Conservation (phyloP, 768 basidiomycete species). For the Amanita muscaria region DNA sequence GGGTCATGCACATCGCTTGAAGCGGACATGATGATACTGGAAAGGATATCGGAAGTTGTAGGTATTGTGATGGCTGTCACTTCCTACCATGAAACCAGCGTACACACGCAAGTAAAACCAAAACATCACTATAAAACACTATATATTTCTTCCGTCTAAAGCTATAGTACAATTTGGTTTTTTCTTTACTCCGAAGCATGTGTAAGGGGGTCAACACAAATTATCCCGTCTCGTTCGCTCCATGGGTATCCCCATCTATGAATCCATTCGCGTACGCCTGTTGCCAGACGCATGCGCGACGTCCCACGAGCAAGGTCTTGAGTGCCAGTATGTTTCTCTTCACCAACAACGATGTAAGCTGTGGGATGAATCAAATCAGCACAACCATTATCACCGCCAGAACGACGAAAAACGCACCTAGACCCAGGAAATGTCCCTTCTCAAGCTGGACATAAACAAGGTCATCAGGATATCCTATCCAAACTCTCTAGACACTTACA, state of each 20-base stretch:
- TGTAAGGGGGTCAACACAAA: slow-evolving; percentile 82
- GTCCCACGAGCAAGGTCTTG: slow-evolving; percentile 78
- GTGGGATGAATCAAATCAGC: no score
- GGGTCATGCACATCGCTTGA: not conserved
- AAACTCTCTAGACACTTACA: slow-evolving; percentile 38
- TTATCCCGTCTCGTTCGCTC: slow-evolving; percentile 85
- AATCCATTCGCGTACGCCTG: slow-evolving; percentile 85
- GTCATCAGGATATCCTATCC: slow-evolving; percentile 5
- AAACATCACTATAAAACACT: no score
- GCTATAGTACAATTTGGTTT: not conserved
- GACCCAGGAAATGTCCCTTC: slow-evolving; percentile 77
- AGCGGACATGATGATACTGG: no score
- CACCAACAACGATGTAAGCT: slow-evolving; percentile 90
- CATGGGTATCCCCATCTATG: slow-evolving; percentile 95
- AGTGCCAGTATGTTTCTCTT: slow-evolving; percentile 94
- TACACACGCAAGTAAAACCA: not conserved
- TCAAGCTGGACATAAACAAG: slow-evolving; percentile 49
- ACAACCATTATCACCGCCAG: no score
- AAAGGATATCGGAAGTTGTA: no score
- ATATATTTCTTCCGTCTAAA: no score
- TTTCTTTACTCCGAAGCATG: slow-evolving; percentile 42
- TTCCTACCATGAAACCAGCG: not conserved
- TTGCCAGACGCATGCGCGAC: slow-evolving; percentile 73
- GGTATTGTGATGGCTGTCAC: not conserved
- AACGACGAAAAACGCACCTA: slow-evolving; percentile 50